Conservation (phyloP, 1,284 basidiomycete species). For the Retiboletus fuscus region DNA sequence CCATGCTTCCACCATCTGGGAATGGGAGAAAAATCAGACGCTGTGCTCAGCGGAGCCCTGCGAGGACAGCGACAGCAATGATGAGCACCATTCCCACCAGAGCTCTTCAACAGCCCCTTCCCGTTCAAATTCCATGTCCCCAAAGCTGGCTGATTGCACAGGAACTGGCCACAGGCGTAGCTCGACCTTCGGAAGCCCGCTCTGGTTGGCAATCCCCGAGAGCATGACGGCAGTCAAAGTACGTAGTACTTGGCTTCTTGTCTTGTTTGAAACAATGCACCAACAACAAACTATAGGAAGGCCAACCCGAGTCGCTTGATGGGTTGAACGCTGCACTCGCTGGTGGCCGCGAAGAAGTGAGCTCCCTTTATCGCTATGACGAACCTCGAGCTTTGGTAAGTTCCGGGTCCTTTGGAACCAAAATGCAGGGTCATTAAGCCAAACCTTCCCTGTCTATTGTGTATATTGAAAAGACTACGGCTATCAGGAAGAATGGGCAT, state of each 20-base stretch:
- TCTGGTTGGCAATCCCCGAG: conserved; percentile 29
- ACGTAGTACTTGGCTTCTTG: conserved; percentile 5
- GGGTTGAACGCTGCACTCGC: conserved; percentile 44
- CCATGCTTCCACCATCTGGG: too few species aligned
- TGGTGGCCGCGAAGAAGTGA: conserved; percentile 42
- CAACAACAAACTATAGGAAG: conserved; percentile 31
- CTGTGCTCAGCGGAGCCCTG: not conserved
- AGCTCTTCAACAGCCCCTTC: conserved; percentile 32
- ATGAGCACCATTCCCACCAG: conserved; percentile 30
- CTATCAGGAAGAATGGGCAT: conserved; percentile 7
- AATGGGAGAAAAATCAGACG: conserved; percentile 1
- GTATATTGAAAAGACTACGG: conserved; percentile 5
- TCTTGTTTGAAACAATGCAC: conserved; percentile 14
- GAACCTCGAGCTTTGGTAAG: conserved; percentile 37
- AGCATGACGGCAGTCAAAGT: conserved; percentile 25
- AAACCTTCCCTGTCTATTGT: not conserved
- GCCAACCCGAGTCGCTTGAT: conserved; percentile 41
- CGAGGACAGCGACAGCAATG: conserved; percentile 37
- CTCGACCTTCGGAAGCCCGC: conserved; percentile 42
- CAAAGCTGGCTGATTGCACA: conserved; percentile 19
- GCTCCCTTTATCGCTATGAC: conserved; percentile 44
- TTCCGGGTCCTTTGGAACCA: conserved; percentile 28
- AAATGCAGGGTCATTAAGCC: conserved; percentile 11
- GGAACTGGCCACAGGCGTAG: conserved; percentile 38
- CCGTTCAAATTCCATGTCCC: conserved; percentile 36